Conservation (phyloP, 345 rosid species). For the Abelmoschus esculentus region DNA sequence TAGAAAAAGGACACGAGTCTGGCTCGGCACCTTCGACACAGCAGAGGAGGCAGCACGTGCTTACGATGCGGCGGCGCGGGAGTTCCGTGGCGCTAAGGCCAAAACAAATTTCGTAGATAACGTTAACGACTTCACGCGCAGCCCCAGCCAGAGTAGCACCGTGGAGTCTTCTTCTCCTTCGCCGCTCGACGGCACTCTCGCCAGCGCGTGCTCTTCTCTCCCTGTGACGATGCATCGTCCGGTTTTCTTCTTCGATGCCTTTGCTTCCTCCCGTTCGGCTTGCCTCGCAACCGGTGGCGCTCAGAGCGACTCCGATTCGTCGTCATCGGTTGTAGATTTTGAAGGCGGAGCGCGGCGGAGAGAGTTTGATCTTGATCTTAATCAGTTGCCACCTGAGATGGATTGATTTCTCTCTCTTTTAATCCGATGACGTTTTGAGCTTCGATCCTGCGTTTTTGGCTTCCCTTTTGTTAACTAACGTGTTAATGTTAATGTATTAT, state of each 20-base stretch:
- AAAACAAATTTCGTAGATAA: constrained; percentile 65
- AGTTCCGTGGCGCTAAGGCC: constrained; percentile 78
- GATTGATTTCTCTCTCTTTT: constrained; percentile 26
- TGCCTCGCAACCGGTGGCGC: constrained; percentile 20
- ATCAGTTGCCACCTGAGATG: constrained; percentile 50
- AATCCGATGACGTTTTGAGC: constrained; percentile 16
- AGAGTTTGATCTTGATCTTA: constrained; percentile 60
- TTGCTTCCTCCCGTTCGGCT: constrained; percentile 27
- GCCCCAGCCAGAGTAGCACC: constrained; percentile 86
- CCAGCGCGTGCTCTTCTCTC: constrained; percentile 26
- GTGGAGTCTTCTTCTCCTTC: constrained; percentile 65
- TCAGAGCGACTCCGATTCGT: constrained; percentile 66
- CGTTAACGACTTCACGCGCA: constrained; percentile 26
- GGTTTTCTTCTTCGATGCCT: constrained; percentile 44
- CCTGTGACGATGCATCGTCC: constrained; percentile 38
- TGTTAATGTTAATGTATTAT: constrained; percentile 6
- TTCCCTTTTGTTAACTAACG: not conserved
- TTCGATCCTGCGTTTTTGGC: constrained; percentile 10
- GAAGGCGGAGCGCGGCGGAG: constrained; percentile 27
- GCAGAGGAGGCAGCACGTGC: constrained; percentile 97
- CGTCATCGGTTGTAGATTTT: constrained; percentile 45
- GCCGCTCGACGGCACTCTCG: constrained; percentile 49
- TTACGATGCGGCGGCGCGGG: constrained; percentile 79
- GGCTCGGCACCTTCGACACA: constrained; percentile 95
- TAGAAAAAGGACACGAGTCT: constrained; percentile 75